Conservation (phyloP, 495 filamentous ascomycete genomes). For the Penicillium manginii region DNA sequence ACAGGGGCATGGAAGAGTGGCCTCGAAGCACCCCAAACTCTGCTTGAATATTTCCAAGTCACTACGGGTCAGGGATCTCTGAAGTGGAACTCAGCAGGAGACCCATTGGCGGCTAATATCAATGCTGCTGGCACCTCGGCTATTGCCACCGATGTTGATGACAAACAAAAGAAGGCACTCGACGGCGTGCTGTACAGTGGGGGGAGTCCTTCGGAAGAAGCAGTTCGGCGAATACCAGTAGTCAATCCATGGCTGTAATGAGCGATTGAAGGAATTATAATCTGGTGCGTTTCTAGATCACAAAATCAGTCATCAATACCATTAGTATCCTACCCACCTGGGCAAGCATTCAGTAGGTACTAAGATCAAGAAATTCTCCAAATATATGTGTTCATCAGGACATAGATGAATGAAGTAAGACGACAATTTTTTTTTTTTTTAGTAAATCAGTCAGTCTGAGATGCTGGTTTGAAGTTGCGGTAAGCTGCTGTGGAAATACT, state of each 20-base stretch:
- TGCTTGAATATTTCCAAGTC: constrained; percentile 36
- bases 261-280: not conserved
- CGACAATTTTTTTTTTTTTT: no score
- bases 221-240: constrained; percentile 26
- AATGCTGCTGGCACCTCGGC: constrained; percentile 40
- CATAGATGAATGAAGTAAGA: no score
- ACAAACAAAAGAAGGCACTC: constrained; percentile 37
- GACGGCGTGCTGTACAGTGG: constrained; percentile 68
- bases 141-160: constrained; percentile 33
- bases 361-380: no score
- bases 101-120: constrained; percentile 29
- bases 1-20: constrained; percentile 38
- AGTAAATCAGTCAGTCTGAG: no score
- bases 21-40: constrained; percentile 18
- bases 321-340: no score
- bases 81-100: constrained; percentile 29
- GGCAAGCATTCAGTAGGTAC: no score
- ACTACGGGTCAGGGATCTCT: constrained; percentile 18
- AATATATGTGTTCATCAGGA: no score
- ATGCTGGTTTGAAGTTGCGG: not conserved
- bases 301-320: not conserved
- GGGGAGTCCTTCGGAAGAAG: constrained; percentile 72
- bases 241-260: no score
- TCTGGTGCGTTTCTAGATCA: not conserved
- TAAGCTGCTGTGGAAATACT: not conserved